Evolutionary conservation across 2,329 filamentous ascomycete species (phyloP), one percentile per base, ranked within the genome.

Genomic region (Diaporthe amygdali): DNA sequence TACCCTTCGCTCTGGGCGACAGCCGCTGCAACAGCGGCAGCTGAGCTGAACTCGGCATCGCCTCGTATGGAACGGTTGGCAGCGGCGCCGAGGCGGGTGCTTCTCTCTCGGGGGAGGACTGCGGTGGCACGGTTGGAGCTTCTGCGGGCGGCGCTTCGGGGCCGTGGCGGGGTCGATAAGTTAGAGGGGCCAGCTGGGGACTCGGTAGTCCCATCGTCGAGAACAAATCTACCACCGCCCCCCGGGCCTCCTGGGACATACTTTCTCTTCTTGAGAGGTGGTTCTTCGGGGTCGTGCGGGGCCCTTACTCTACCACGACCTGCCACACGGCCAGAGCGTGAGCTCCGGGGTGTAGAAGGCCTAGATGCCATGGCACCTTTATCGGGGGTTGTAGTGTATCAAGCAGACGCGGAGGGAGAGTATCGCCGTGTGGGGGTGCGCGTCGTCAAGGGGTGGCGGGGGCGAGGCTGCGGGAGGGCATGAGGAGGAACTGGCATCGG

Each of bases 1-100:
- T 98, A 98, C 64, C 96, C 95, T 84, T 98, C 96, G 77, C 91
- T 95, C 79, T 97, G 95, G 76, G 94, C 94, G 71, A 96, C 93
- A 5, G 93, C 93, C 7, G 94, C 95, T 64, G 95, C 94, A 30
- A 95, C 94, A 34, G 95, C 95, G 15, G 96, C 94, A n/a, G 92
- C 94, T 55, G 94, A 96, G 76, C 92, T 94, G 82, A 93, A 97
- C 75, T 93, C 89, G 80, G 93, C 93, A 75, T 85, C 88, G 72
- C 84, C 83, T 70, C 85, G 85, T 69, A 85, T 86, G 25, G 69
- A 71, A 74, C 78, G 81, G 79, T 79, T 83, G 27, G 84, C 85
- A n/a, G 87, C 85, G 27, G 86, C 86, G 72, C 90, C 84, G 32
- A 86, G 88, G 66, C 89, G 84, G 63, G 88, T 86, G 78, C 87